Evolutionary conservation across 2,329 filamentous ascomycete genomes (phyloP), one percentile per base, ranked within the genome.

Genomic region (Diaporthe vaccinii): DNA sequence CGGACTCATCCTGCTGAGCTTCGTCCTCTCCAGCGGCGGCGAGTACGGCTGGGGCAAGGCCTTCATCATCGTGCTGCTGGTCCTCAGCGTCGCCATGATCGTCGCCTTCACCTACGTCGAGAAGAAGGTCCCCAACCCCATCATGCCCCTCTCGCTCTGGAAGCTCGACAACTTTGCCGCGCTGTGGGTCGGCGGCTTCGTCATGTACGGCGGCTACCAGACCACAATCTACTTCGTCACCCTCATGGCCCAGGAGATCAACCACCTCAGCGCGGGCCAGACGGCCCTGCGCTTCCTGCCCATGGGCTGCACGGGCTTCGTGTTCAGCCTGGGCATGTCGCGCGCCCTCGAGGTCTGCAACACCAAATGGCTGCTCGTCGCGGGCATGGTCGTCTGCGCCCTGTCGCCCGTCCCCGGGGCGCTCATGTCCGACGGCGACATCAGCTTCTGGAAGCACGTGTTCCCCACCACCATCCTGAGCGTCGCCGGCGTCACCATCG

Each of bases 111-210:
- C 81, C 1, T 80, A 82, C 44, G 80, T 85, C 12, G 84, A 87
- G 78, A 86, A 85, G 76, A 86, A 85, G 71, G 83, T 86, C 28
- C 75, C 80, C 20, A 86, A 86, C 68, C 85, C 85, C 2, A 84
- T 87, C 72, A 87, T 87, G 85, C 85, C 85, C 0, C 78, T 87
- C 1, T 84, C 83, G 0, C 76, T 87, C 10, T 87, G 85, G 85
- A 87, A 84, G 65, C 81, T 86, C 25, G 82, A 82, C 36, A 87
- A 87, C 75, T 87, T 87, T 73, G 85, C 85, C 8, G 84, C 84
- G 4, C 79, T 87, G 0, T 87, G 85, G 85, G 80, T 87, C 34
- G 82, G 84, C 20, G 85, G 85, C 1, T 86, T 87, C 61, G 83
- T 85, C 67, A 82, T 82, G 74, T 85, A 86, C 74, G 84, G 84